A percentile compares a stretch with the other conserved stretches of the same genome.
Evolutionary conservation across 2,329 filamentous ascomycete species (phyloP).

Genomic region (Xylariales sp.): DNA sequence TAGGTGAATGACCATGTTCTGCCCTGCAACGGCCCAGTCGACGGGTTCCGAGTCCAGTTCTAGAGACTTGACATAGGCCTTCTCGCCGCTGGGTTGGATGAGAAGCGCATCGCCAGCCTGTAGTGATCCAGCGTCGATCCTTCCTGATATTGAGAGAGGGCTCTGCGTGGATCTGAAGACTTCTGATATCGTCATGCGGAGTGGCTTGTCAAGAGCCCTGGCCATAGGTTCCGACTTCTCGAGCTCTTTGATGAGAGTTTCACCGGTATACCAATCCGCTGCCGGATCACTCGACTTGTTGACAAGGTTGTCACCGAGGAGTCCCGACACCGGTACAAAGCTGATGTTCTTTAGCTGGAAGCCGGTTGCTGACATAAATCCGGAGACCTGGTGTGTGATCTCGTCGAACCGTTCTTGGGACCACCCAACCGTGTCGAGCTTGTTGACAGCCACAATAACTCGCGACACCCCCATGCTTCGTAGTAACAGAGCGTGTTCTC

Average conservation of each 20-base stretch:
- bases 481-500: conserved; percentile 85
- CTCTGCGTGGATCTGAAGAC: conserved; percentile 79
- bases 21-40: conserved; percentile 90
- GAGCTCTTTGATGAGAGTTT: conserved; percentile 76
- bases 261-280: conserved; percentile 74
- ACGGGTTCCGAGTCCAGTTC: conserved; percentile 67
- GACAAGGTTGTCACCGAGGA: conserved; percentile 83
- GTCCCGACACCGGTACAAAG: conserved; percentile 85
- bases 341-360: conserved; percentile 77
- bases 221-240: conserved; percentile 73
- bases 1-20: conserved; percentile 81
- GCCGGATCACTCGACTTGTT: conserved; percentile 48
- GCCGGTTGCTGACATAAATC: conserved; percentile 76
- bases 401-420: conserved; percentile 76
- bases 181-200: conserved; percentile 84
- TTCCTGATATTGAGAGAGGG: conserved; percentile 78
- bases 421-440: conserved; percentile 86
- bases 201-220: conserved; percentile 68
- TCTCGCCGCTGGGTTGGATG: conserved; percentile 76
- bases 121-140: conserved; percentile 76
- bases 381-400: conserved; percentile 75
- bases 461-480: conserved; percentile 86
- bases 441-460: conserved; percentile 89
- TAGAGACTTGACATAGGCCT: conserved; percentile 74
- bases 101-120: conserved; percentile 79